Conservation (phyloP, 2,329 filamentous ascomycete genomes). For the Penicillium digitatum region DNA sequence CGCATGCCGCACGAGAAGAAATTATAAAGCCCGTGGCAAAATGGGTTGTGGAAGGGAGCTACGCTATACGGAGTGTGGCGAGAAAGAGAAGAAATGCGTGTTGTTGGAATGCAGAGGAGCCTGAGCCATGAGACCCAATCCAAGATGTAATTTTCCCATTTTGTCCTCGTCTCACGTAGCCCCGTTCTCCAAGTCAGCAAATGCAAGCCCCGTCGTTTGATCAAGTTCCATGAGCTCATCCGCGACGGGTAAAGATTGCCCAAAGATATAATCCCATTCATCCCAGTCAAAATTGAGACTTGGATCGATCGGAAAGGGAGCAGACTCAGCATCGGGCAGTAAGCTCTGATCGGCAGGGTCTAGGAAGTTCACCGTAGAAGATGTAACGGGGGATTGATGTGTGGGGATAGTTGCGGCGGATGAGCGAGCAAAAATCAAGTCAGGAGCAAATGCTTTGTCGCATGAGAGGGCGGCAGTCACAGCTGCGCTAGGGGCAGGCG, state of each 20-base stretch:
- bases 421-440: neutral
- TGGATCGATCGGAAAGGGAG: slow-evolving; percentile 37
- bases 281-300: slow-evolving; percentile 49
- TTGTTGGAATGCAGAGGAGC: no score
- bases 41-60: neutral
- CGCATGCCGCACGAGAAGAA: neutral
- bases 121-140: neutral
- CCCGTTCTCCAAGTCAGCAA: neutral
- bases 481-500: slow-evolving; percentile 6
- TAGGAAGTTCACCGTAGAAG: slow-evolving; percentile 18
- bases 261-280: slow-evolving; percentile 48
- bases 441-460: neutral
- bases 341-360: slow-evolving; percentile 5
- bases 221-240: slow-evolving; percentile 45
- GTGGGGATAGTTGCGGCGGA: neutral
- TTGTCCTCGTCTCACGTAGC: neutral
- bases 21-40: neutral
- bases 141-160: neutral
- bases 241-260: slow-evolving; percentile 44
- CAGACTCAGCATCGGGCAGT: slow-evolving; percentile 8
- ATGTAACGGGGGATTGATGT: neutral
- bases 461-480: neutral
- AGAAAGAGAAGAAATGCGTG: neutral
- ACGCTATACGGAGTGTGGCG: neutral
- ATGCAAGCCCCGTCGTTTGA: slow-evolving; percentile 32